A percentile compares a stretch with the other conserved stretches of the same genome.
phyloP scores from a whole-genome alignment of 768 basidiomycete genomes.

The Clitopilus passeckerianus region DNA sequence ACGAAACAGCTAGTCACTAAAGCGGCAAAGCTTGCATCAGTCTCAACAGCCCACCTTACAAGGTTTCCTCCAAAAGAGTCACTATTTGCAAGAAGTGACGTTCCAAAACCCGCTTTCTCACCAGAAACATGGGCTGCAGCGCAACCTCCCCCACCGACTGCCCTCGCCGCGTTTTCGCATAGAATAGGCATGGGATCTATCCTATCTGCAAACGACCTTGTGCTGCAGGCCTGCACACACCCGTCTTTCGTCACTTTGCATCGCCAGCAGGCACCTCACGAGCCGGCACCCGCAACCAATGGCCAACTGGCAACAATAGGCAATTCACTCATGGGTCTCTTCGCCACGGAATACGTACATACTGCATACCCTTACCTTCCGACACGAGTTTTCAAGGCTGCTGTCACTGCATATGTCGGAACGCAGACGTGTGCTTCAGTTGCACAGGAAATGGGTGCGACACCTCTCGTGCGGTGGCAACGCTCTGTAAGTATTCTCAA shows the following conservation, averaged over 20 bases:
- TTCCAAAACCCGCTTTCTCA: conserved; percentile 43
- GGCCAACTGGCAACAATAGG: conserved; percentile 71
- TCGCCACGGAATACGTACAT: conserved; percentile 80
- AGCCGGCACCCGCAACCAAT: conserved; percentile 60
- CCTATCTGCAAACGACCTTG: conserved; percentile 44
- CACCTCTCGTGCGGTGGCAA: conserved; percentile 78
- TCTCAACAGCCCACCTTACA: conserved; percentile 49
- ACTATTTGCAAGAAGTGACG: conserved; percentile 24
- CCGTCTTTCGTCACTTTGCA: conserved; percentile 58
- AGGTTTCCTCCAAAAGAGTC: conserved; percentile 62
- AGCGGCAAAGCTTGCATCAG: conserved; percentile 44
- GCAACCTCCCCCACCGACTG: conserved; percentile 67
- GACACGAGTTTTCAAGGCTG: conserved; percentile 86
- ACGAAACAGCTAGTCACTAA: conserved; percentile 45
- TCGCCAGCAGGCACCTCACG: conserved; percentile 51
- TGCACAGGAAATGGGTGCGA: conserved; percentile 80
- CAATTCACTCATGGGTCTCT: conserved; percentile 86
- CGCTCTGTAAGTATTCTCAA: conserved; percentile 48
- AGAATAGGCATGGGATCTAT: conserved; percentile 66
- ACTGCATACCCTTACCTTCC: conserved; percentile 86
- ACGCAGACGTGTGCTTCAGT: conserved; percentile 78
- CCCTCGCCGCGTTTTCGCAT: conserved; percentile 72
- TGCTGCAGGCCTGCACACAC: conserved; percentile 79
- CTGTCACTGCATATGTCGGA: conserved; percentile 89
- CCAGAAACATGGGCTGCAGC: conserved; percentile 64